A percentile compares a stretch with the other conserved stretches of the same genome.
phyloP scores from a whole-genome alignment of 2,329 filamentous ascomycete genomes.

The Botrytis medusae region DNA sequence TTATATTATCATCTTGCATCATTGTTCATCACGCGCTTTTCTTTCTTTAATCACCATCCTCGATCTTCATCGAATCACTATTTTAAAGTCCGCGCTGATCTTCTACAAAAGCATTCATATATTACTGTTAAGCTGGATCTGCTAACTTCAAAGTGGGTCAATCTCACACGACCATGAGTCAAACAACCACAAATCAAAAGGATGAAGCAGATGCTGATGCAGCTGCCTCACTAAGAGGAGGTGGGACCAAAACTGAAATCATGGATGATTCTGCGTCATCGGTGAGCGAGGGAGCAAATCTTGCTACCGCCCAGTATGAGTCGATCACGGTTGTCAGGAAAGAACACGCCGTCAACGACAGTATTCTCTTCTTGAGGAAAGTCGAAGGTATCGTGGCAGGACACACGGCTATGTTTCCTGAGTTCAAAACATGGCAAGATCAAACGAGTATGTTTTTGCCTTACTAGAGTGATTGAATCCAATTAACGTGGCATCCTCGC shows the following conservation, averaged over 20 bases:
- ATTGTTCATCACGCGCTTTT: too few species aligned
- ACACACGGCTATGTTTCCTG: neutral
- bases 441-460: neutral
- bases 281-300: neutral
- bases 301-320: neutral
- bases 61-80: too few species aligned
- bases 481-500: neutral
- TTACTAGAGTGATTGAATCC: neutral
- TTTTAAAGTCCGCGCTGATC: too few species aligned
- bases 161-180: too few species aligned
- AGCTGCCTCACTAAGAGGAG: neutral
- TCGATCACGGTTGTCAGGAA: too few species aligned
- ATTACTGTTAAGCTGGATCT: too few species aligned
- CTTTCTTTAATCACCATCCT: too few species aligned
- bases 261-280: neutral
- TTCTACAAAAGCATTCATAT: too few species aligned
- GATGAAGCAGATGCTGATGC: neutral
- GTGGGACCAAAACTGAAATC: neutral
- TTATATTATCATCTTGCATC: too few species aligned
- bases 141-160: too few species aligned
- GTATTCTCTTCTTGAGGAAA: neutral
- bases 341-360: neutral
- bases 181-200: too few species aligned
- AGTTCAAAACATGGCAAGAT: neutral
- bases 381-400: neutral